Percentiles rank a stretch among this genome's conserved stretches.
Conservation (phyloP, 2,329 filamentous ascomycete species). For the Westerdykella ornata region DNA sequence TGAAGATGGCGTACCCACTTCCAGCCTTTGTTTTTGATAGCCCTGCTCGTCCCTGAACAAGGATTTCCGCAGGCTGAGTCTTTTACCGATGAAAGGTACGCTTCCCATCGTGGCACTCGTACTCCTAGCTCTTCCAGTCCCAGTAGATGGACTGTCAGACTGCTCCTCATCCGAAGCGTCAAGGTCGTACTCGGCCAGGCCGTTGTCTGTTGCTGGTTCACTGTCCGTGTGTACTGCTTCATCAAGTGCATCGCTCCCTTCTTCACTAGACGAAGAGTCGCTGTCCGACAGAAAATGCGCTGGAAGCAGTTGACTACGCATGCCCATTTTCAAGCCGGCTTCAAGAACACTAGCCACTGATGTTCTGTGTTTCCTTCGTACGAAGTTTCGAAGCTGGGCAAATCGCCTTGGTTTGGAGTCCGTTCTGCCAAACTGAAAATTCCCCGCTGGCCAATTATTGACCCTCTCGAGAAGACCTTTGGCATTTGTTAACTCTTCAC, state of each 20-base stretch:
- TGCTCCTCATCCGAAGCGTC: conserved; percentile 28
- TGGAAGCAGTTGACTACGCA: conserved; percentile 66
- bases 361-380: conserved; percentile 51
- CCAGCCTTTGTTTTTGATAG: conserved; percentile 11
- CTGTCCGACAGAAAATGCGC: conserved; percentile 51
- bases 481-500: conserved; percentile 43
- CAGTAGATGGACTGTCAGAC: conserved; percentile 13
- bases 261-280: conserved; percentile 36
- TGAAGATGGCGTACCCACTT: conserved; percentile 19
- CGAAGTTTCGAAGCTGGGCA: conserved; percentile 55
- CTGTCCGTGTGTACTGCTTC: conserved; percentile 28
- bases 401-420: conserved; percentile 44
- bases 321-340: conserved; percentile 62
- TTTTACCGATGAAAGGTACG: conserved; percentile 22
- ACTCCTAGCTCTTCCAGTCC: conserved; percentile 17
- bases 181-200: conserved; percentile 31
- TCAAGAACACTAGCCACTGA: conserved; percentile 44
- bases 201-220: conserved; percentile 27
- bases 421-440: conserved; percentile 47
- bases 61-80: conserved; percentile 23
- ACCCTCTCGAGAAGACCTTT: conserved; percentile 40
- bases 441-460: conserved; percentile 48
- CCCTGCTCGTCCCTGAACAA: conserved; percentile 20
- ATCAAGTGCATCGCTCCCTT: conserved; percentile 20
- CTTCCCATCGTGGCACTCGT: conserved; percentile 11